Evolutionary conservation across 768 basidiomycete species (phyloP).

Genomic region (Neoboletus brunneissimus): DNA sequence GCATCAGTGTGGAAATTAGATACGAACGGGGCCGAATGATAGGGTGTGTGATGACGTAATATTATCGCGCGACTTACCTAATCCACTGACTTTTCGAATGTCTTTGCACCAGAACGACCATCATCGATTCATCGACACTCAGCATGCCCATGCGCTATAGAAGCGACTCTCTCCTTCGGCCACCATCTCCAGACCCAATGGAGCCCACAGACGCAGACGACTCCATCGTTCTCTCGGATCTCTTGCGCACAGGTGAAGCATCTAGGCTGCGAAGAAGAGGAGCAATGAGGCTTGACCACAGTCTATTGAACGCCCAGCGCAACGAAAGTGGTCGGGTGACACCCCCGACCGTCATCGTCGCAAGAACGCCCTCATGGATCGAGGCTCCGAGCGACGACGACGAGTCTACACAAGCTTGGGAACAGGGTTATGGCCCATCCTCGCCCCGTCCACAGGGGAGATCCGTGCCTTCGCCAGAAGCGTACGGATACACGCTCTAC

Average conservation of each 20-base stretch:
- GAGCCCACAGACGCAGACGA: slow-evolving; percentile 56
- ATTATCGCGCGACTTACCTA: slow-evolving; percentile 3
- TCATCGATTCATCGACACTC: slow-evolving; percentile 18
- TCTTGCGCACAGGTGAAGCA: slow-evolving; percentile 71
- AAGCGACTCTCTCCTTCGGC: slow-evolving; percentile 8
- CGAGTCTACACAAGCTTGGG: slow-evolving; percentile 33
- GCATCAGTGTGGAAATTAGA: too few species aligned
- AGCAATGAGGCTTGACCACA: slow-evolving; percentile 62
- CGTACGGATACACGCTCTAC: slow-evolving; percentile 37
- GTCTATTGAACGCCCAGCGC: slow-evolving; percentile 27
- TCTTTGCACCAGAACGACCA: slow-evolving; percentile 22
- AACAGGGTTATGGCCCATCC: slow-evolving; percentile 32
- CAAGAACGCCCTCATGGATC: slow-evolving; percentile 34
- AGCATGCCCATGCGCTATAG: slow-evolving; percentile 34
- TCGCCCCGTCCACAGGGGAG: slow-evolving; percentile 23
- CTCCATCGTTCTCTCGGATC: slow-evolving; percentile 68
- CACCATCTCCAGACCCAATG: slow-evolving; percentile 16
- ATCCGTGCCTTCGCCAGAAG: slow-evolving; percentile 17
- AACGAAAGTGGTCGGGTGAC: slow-evolving; percentile 24
- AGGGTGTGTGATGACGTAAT: slow-evolving; percentile 7
- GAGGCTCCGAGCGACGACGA: slow-evolving; percentile 34
- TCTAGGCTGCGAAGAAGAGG: slow-evolving; percentile 72
- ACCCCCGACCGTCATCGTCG: slow-evolving; percentile 28
- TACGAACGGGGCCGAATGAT: neutral
- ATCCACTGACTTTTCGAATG: neutral